Base-by-base conservation (phyloP, 306 rosid species). In the Malus fusca region DNA sequence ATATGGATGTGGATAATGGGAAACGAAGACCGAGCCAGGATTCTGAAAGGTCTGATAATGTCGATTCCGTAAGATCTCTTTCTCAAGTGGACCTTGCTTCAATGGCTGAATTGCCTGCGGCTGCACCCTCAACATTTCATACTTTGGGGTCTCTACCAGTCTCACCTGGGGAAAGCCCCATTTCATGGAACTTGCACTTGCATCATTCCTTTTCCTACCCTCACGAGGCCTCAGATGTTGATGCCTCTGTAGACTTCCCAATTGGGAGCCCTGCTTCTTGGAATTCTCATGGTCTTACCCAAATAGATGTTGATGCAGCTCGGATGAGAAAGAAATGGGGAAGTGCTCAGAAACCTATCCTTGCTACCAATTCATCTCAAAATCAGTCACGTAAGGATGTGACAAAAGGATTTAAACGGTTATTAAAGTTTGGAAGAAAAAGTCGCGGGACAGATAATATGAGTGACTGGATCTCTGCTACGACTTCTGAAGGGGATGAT, bases 301-400 rank as follows among this genome's bases (percentile, higher is more conserved):
- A 89, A 76, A 85, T 88, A 60, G 99, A 96, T 72, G 87, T 73
- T 66, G 98, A 96, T 79, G 98, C 96, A 63, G 85, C 96, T 76
- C 85, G 98, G 84, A 96, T 92, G 96, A 88, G 99, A 84, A 96
- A 96, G 87, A 96, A 96, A 86, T 96, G 99, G 99, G 98, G 98
- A 75, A 89, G 97, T 79, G 93, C 97, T 77, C 98, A 96, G 84
- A 92, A 92, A 44, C 98, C 99, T 63, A 66, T 84, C 79, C 79
- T 92, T 72, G 93, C 87, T 77, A 81, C 95, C 66, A 90, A 86
- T 85, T 82, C 96, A 66, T 87, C 97, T 68, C 89, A 92, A 26
- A 92, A 77, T 79, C 99, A 89, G 84, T 77, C 99, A 11, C 94
- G 98, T 75, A 96, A 90, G 87, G 99, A 96, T 81, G 87, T 91